Evolutionary conservation across 164 flowering plant genomes (phyloP).

Genomic region (Echeveria elegans): DNA sequence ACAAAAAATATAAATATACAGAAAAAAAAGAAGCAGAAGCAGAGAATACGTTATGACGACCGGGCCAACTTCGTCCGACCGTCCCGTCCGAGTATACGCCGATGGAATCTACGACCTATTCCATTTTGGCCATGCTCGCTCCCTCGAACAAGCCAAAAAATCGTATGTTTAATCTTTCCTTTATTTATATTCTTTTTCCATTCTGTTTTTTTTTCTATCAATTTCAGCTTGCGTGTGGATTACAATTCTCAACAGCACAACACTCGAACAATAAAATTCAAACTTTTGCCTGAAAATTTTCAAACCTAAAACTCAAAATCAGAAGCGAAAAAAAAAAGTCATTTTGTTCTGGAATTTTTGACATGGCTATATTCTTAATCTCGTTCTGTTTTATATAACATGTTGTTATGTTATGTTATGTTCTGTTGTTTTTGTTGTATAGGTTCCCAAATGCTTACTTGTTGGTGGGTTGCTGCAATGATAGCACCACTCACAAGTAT

Average conservation of each 20-base stretch:
- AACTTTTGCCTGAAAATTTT: too few species aligned
- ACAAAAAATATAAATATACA: too few species aligned
- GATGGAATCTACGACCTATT: not conserved
- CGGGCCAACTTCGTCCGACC: slow-evolving; percentile 11
- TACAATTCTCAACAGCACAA: too few species aligned
- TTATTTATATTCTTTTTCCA: not conserved
- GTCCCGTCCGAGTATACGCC: slow-evolving; percentile 38
- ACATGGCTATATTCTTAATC: too few species aligned
- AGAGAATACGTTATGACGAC: not conserved
- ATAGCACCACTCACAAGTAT: slow-evolving; percentile 14
- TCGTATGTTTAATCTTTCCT: not conserved
- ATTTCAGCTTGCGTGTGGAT: too few species aligned
- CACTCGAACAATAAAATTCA: too few species aligned
- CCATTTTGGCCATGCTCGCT: not conserved
- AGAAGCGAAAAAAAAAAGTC: too few species aligned
- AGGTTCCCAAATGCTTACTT: slow-evolving; percentile 86
- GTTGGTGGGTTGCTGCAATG: slow-evolving; percentile 17
- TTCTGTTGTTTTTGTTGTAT: not conserved
- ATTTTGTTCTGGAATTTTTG: too few species aligned
- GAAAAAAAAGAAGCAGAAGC: not conserved
- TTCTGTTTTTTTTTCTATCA: too few species aligned
- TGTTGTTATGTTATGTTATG: too few species aligned
- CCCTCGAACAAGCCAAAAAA: slow-evolving; percentile 47
- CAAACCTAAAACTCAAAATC: too few species aligned
- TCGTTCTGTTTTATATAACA: not conserved